These are phyloP conservation scores for Raddia distichophylla DNA, from an alignment of 176 grass and related monocot genomes.

Conservation along the genomic window DNA sequence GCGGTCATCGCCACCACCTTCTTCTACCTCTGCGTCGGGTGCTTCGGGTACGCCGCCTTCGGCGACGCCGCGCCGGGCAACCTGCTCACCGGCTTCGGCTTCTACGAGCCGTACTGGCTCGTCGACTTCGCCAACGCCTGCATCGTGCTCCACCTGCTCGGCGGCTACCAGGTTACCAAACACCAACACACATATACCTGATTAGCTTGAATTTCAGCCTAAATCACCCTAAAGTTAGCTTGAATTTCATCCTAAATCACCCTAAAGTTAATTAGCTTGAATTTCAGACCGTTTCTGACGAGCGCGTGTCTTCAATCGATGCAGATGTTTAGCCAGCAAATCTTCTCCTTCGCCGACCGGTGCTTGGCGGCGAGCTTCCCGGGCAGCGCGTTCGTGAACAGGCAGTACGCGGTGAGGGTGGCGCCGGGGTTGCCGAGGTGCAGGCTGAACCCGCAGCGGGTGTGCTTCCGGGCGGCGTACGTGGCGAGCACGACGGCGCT, in stretches of 20 bases:
- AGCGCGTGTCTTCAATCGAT: not conserved
- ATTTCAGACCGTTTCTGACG: not conserved
- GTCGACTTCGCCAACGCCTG: slow-evolving; percentile 76
- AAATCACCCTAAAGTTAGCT: too few species aligned
- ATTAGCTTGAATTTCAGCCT: too few species aligned
- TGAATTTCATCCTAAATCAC: too few species aligned
- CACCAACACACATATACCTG: too few species aligned
- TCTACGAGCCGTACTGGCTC: slow-evolving; percentile 81
- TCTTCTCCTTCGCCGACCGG: slow-evolving; percentile 59
- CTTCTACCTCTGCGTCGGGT: slow-evolving; percentile 70
- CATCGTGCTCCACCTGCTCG: slow-evolving; percentile 62
- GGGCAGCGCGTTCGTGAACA: slow-evolving; percentile 58
- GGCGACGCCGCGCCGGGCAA: slow-evolving; percentile 66
- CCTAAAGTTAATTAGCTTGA: too few species aligned
- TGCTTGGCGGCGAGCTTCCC: slow-evolving; percentile 40
- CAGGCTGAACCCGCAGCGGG: slow-evolving; percentile 54
- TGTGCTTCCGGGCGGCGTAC: slow-evolving; percentile 65
- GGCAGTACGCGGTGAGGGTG: slow-evolving; percentile 45
- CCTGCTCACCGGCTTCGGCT: slow-evolving; percentile 78
- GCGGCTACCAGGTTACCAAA: slow-evolving; percentile 60
- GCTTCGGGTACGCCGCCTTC: slow-evolving; percentile 77
- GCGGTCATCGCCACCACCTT: slow-evolving; percentile 50
- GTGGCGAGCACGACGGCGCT: slow-evolving; percentile 67
- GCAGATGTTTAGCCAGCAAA: slow-evolving; percentile 64
- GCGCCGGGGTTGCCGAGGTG: slow-evolving; percentile 50